These are phyloP conservation scores for Hygrocybe coccinea DNA, from an alignment of 768 basidiomycete genomes.

Conservation along the genomic window DNA sequence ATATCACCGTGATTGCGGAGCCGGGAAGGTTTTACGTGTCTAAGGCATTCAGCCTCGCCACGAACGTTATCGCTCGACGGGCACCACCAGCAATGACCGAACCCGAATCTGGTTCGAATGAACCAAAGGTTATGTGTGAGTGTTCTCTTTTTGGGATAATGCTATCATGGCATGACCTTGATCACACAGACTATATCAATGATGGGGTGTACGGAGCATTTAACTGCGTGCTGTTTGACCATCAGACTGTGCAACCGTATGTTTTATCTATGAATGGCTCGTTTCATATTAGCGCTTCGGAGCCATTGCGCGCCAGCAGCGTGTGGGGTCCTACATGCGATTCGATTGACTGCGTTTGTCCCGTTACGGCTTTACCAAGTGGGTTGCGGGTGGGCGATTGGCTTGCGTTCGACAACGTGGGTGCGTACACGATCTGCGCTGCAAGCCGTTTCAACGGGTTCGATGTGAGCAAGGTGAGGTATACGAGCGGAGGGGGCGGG, in stretches of 20 bases:
- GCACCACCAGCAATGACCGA: conserved; percentile 37
- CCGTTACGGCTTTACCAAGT: conserved; percentile 54
- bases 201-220: conserved; percentile 98
- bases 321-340: conserved; percentile 99
- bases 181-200: conserved; percentile 86
- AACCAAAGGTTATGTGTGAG: conserved; percentile 83
- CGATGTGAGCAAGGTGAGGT: conserved; percentile 71
- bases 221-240: conserved; percentile 97
- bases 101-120: conserved; percentile 32
- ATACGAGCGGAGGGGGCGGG: conserved; percentile 61
- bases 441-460: conserved; percentile 96
- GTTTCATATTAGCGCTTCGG: conserved; percentile 46
- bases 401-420: conserved; percentile 98
- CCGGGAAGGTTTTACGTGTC: conserved; percentile 94
- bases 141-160: conserved; percentile 37
- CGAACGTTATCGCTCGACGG: conserved; percentile 89
- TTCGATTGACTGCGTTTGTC: conserved; percentile 88
- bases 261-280: conserved; percentile 68
- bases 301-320: conserved; percentile 49
- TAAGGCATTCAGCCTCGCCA: conserved; percentile 85
- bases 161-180: background rate
- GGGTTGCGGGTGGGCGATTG: conserved; percentile 89
- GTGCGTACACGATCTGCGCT: conserved; percentile 97
- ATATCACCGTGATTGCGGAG: conserved; percentile 85
- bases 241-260: conserved; percentile 84